phyloP scores from a whole-genome alignment of 306 rosid species.

The Gleditsia sinensis region DNA sequence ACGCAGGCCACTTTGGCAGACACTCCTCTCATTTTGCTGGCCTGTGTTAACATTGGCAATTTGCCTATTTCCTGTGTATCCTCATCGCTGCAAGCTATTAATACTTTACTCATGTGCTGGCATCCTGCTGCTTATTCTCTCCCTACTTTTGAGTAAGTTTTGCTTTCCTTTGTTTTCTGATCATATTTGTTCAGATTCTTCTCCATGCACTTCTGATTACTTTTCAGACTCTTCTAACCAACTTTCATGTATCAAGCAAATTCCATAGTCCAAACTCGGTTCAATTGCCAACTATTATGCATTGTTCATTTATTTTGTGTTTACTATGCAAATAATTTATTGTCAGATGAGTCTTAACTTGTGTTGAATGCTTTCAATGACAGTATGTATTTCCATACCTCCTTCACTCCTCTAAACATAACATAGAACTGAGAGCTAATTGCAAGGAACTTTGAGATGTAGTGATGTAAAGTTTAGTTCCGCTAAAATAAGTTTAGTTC shows the following conservation, averaged over 20 bases:
- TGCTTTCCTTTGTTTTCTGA: constrained; percentile 12
- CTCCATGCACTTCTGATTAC: background rate
- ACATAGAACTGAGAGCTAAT: background rate
- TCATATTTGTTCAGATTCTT: constrained; percentile 20
- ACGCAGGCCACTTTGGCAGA: constrained; percentile 96
- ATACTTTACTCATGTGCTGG: constrained; percentile 96
- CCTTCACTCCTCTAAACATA: background rate
- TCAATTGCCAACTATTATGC: constrained; percentile 2
- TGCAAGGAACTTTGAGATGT: background rate
- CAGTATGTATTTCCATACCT: background rate
- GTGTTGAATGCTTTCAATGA: background rate
- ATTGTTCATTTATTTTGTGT: background rate
- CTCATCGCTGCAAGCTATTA: constrained; percentile 90
- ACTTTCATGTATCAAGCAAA: constrained; percentile 8
- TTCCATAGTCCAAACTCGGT: constrained; percentile 10
- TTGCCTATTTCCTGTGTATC: constrained; percentile 97
- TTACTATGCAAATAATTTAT: background rate
- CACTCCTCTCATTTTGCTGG: constrained; percentile 96
- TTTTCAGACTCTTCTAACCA: constrained; percentile 1
- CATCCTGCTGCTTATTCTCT: constrained; percentile 78
- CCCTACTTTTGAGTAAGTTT: constrained; percentile 81
- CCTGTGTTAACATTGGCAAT: constrained; percentile 96
- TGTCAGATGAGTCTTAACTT: background rate
- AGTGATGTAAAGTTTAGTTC: background rate
- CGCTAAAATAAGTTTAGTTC: background rate